Conservation (phyloP, 208 protist genomes). For the Trypanosomatidae sp. region DNA sequence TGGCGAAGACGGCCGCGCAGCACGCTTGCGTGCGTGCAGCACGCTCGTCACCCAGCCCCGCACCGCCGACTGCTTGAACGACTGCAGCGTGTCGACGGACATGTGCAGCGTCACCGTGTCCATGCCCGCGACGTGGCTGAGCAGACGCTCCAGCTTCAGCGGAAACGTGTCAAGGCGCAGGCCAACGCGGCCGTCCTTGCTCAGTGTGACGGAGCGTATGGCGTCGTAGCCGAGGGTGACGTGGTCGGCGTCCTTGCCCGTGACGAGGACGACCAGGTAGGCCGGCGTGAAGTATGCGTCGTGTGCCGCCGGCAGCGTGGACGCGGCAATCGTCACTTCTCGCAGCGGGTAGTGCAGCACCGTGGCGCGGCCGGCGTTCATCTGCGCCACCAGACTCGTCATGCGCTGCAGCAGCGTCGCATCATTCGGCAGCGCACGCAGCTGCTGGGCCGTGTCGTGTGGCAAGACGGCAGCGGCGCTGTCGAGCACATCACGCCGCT, state of each 20-base stretch:
- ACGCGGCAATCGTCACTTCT: constrained; percentile 49
- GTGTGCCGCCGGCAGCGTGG: constrained; percentile 37
- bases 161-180: constrained; percentile 76
- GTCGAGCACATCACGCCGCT: constrained; percentile 39
- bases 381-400: constrained; percentile 44
- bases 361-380: constrained; percentile 34
- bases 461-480: constrained; percentile 20
- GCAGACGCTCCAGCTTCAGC: constrained; percentile 60
- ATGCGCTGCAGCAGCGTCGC: constrained; percentile 52
- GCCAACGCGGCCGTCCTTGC: constrained; percentile 62
- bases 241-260: constrained; percentile 65
- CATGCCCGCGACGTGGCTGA: constrained; percentile 61
- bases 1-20: background rate
- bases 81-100: constrained; percentile 21
- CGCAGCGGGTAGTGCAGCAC: constrained; percentile 51
- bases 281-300: constrained; percentile 71
- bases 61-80: constrained; percentile 69
- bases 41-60: constrained; percentile 63
- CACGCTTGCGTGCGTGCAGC: constrained; percentile 17
- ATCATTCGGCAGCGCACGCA: constrained; percentile 59
- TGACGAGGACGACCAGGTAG: constrained; percentile 75
- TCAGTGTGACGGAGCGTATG: constrained; percentile 72
- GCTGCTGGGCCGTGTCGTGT: constrained; percentile 16
- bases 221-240: constrained; percentile 72
- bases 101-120: constrained; percentile 68